Evolutionary conservation across 2,329 filamentous ascomycete species (phyloP).

Genomic region (Xylaria sp.): DNA sequence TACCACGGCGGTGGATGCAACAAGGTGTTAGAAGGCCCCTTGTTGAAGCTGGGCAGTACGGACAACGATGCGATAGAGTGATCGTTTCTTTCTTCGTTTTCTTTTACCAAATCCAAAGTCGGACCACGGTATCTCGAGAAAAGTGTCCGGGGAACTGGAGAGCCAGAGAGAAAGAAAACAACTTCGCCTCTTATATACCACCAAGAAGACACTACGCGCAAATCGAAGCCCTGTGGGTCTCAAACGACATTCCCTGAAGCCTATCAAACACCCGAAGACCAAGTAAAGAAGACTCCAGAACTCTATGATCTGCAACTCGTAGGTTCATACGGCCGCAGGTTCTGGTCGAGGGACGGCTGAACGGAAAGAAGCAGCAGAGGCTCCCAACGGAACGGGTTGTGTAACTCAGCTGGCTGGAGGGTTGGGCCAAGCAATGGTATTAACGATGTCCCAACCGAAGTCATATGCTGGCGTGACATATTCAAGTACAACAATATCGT

Average conservation of each 20-base stretch:
- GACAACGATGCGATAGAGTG: conserved; percentile 6
- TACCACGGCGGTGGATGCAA: conserved; percentile 34
- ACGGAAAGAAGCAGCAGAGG: conserved; percentile 16
- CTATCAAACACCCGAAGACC: conserved; percentile 21
- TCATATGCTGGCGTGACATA: conserved; percentile 20
- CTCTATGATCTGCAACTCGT: conserved; percentile 6
- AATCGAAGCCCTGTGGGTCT: conserved; percentile 7
- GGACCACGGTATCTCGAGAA: conserved; percentile 9
- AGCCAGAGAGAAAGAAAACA: conserved; percentile 25
- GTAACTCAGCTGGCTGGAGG: background rate
- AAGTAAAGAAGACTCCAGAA: conserved; percentile 6
- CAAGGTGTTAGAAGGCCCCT: conserved; percentile 25
- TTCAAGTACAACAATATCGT: conserved; percentile 20
- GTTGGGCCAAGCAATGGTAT: conserved; percentile 5
- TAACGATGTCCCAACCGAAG: conserved; percentile 30
- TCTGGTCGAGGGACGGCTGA: conserved; percentile 17
- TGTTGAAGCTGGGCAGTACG: conserved; percentile 23
- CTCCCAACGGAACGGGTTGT: background rate
- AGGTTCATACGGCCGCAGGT: background rate
- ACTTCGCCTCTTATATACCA: conserved; percentile 13
- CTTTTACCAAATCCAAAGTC: conserved; percentile 16
- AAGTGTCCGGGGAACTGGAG: conserved; percentile 4
- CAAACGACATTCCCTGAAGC: conserved; percentile 14
- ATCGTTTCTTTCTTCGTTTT: conserved; percentile 23
- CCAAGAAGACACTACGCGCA: background rate